phyloP scores from a whole-genome alignment of 2,329 filamentous ascomycete species.

The Mariannaea elegans region DNA sequence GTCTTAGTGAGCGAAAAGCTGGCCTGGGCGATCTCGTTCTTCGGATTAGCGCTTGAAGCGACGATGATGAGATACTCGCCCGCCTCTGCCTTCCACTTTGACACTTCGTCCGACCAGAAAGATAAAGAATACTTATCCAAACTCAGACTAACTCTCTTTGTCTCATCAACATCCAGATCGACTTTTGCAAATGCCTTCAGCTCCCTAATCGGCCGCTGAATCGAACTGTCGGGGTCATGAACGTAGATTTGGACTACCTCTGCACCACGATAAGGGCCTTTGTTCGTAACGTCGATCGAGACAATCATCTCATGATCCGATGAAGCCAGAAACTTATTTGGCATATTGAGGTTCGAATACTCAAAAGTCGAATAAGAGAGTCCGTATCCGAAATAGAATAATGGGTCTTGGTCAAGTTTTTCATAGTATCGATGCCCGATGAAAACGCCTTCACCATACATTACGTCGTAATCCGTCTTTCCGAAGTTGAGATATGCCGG shows the following conservation, averaged over 20 bases:
- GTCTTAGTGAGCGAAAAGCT: constrained; percentile 15
- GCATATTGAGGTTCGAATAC: constrained; percentile 47
- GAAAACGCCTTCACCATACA: constrained; percentile 76
- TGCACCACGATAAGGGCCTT: neutral
- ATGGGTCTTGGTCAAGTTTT: constrained; percentile 62
- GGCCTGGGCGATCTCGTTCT: constrained; percentile 21
- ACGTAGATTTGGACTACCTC: constrained; percentile 25
- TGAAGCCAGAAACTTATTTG: neutral
- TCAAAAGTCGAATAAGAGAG: constrained; percentile 54
- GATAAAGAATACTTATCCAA: constrained; percentile 17
- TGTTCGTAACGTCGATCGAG: constrained; percentile 14
- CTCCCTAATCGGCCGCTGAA: constrained; percentile 15
- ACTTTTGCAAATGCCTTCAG: constrained; percentile 22
- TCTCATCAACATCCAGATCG: neutral
- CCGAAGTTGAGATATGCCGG: constrained; percentile 76
- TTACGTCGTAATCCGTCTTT: constrained; percentile 69
- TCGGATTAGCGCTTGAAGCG: constrained; percentile 29
- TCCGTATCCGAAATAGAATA: constrained; percentile 73
- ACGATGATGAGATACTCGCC: constrained; percentile 30
- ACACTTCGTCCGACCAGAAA: constrained; percentile 4
- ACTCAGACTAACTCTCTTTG: neutral
- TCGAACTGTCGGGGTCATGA: neutral
- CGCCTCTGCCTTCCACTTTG: constrained; percentile 18
- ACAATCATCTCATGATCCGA: neutral
- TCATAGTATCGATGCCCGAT: constrained; percentile 78